A percentile compares a stretch with the other conserved stretches of the same genome.
Evolutionary conservation across 2,329 filamentous ascomycete species (phyloP).

Genomic region (Exophiala dermatitidis): DNA sequence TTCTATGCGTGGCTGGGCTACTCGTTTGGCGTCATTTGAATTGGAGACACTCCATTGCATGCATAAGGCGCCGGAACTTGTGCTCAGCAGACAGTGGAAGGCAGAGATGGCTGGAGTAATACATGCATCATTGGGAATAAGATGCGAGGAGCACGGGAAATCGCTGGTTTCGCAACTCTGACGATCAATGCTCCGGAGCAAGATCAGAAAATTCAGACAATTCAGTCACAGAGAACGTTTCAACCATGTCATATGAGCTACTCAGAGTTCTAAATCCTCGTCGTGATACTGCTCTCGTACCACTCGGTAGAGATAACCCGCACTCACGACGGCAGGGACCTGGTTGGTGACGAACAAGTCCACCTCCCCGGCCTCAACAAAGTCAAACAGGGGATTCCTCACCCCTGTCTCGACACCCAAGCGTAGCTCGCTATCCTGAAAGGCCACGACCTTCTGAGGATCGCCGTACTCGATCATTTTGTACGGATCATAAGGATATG

Average conservation of each 20-base stretch:
- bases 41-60: too few species aligned
- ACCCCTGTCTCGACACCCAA: slow-evolving; percentile 61
- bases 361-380: slow-evolving; percentile 59
- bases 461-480: slow-evolving; percentile 81
- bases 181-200: too few species aligned
- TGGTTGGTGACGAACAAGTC: slow-evolving; percentile 77
- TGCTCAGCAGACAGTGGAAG: too few species aligned
- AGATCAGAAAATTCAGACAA: too few species aligned
- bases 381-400: slow-evolving; percentile 72
- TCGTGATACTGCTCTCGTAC: slow-evolving; percentile 59
- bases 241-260: background rate
- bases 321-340: slow-evolving; percentile 55
- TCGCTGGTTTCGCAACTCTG: too few species aligned
- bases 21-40: too few species aligned
- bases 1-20: too few species aligned
- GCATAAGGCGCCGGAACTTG: too few species aligned
- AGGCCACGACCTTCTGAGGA: slow-evolving; percentile 66
- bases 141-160: too few species aligned
- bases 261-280: slow-evolving; percentile 47
- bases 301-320: slow-evolving; percentile 53
- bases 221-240: background rate
- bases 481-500: slow-evolving; percentile 77
- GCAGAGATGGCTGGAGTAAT: too few species aligned
- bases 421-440: slow-evolving; percentile 71
- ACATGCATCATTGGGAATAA: too few species aligned